Evolutionary conservation across 495 filamentous ascomycete species (phyloP).

Genomic region (Pseudoneurospora amorphoporcata): DNA sequence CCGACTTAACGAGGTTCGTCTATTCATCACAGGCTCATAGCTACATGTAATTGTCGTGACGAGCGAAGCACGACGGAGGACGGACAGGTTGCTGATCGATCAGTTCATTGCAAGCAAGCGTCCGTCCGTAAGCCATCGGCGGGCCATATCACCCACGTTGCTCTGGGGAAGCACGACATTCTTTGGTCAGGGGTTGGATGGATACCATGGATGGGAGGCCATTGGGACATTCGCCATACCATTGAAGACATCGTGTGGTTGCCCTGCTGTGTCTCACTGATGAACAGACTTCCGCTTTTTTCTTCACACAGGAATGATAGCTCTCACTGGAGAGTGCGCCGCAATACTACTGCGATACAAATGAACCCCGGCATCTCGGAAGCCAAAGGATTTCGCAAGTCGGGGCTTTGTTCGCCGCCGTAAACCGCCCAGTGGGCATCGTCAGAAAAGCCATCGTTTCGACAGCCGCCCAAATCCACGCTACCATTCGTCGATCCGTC

Average conservation of each 20-base stretch:
- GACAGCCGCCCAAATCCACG: background rate
- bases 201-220: background rate
- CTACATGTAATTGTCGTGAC: background rate
- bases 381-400: background rate
- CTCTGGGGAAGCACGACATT: background rate
- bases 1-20: background rate
- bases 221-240: background rate
- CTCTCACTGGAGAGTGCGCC: background rate
- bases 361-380: background rate
- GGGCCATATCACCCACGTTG: background rate
- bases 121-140: background rate
- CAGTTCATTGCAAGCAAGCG: background rate
- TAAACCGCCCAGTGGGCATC: background rate
- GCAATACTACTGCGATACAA: background rate
- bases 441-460: background rate
- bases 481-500: background rate
- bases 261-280: background rate
- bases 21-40: background rate
- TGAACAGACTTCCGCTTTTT: background rate
- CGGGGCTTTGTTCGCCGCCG: background rate
- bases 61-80: background rate
- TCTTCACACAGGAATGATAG: background rate
- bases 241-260: background rate
- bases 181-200: background rate
- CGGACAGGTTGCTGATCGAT: background rate